phyloP scores from a whole-genome alignment of 208 protist genomes.

The Leishmania turanica region DNA sequence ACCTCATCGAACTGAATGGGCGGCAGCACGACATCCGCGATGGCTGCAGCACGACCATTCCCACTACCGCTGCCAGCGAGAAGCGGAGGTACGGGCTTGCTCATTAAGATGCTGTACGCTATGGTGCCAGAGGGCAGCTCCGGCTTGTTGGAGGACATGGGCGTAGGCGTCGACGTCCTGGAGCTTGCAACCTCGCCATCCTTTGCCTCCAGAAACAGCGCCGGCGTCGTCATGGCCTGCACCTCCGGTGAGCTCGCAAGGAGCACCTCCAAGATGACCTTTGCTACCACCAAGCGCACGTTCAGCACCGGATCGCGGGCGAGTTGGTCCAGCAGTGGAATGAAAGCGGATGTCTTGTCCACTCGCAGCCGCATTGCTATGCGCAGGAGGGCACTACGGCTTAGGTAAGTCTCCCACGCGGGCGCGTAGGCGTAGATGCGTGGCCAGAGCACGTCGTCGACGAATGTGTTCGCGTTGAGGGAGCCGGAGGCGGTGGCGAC shows the following conservation, averaged over 20 bases:
- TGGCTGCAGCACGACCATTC: not conserved
- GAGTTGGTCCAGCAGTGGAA: slow-evolving; percentile 76
- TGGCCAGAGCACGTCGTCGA: slow-evolving; percentile 80
- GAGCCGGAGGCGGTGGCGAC: not conserved
- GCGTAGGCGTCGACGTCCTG: not conserved
- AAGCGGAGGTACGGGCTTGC: slow-evolving; percentile 9
- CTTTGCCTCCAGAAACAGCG: not conserved
- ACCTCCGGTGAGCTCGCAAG: slow-evolving; percentile 22
- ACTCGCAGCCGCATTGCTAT: slow-evolving; percentile 71
- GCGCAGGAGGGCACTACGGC: slow-evolving; percentile 65
- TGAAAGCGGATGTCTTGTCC: slow-evolving; percentile 64
- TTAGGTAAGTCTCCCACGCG: slow-evolving; percentile 78
- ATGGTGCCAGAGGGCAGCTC: slow-evolving; percentile 34
- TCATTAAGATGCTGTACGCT: slow-evolving; percentile 39
- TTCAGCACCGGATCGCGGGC: slow-evolving; percentile 76
- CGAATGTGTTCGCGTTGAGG: slow-evolving; percentile 40
- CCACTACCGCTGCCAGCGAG: not conserved
- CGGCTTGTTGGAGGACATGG: slow-evolving; percentile 7
- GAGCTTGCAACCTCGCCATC: slow-evolving; percentile 7
- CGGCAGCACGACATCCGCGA: slow-evolving; percentile 12
- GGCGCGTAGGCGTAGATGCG: slow-evolving; percentile 47
- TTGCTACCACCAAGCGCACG: slow-evolving; percentile 78
- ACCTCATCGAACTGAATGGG: slow-evolving; percentile 50
- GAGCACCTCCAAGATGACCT: slow-evolving; percentile 64
- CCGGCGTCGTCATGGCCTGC: not conserved